Base-by-base conservation (phyloP, 2,329 filamentous ascomycete species). In the Colletotrichum horii region DNA sequence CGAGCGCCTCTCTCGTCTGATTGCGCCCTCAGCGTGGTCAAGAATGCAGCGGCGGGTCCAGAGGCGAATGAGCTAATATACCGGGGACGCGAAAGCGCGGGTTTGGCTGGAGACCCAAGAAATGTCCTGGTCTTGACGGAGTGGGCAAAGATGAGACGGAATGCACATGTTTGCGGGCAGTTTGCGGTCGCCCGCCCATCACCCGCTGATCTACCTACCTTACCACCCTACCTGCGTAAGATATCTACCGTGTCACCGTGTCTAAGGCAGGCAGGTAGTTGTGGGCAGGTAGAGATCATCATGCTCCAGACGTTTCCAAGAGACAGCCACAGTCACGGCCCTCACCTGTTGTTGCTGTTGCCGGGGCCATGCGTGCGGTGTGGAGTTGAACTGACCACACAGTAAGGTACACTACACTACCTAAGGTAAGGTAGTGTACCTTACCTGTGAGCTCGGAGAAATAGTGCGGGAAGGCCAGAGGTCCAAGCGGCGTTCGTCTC, bases 101-200 rank as follows among this genome's bases (percentile, higher is more conserved):
- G 38, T 32, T 30, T 22, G 8, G 32, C 36, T 28, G 12, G 48
- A 24, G 15, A 43, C 48, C 58, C n/a, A 34, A 9, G 48, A 36
- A n/a, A 30, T 24, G 66, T 34, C 32, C n/a, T 36, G 70, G 36
- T 48, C 32, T 38, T 36, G 70, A 70, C 60, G 66, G 56, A 70
- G 66, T 28, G 26, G 71, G 58, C 24, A 48, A 65, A 56, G 70
- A 74, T 60, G 58, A 38, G 32, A 48, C 58, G 43, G 36, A 36
- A 66, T 36, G 36, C 8, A 28, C 36, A 55, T 66, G 72, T 75
- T 66, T 75, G 61, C 72, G 72, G 72, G 61, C 6, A 65, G 38
- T 48, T 48, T 62, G 19, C 58, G 30, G 58, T 60, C 32, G 56
- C 26, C 56, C 43, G 43, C n/a, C 43, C 43, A 52, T 22, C 43